These are phyloP conservation scores for Aspergillus ustus DNA, from an alignment of 2,329 filamentous ascomycete species.

Conservation along the genomic window DNA sequence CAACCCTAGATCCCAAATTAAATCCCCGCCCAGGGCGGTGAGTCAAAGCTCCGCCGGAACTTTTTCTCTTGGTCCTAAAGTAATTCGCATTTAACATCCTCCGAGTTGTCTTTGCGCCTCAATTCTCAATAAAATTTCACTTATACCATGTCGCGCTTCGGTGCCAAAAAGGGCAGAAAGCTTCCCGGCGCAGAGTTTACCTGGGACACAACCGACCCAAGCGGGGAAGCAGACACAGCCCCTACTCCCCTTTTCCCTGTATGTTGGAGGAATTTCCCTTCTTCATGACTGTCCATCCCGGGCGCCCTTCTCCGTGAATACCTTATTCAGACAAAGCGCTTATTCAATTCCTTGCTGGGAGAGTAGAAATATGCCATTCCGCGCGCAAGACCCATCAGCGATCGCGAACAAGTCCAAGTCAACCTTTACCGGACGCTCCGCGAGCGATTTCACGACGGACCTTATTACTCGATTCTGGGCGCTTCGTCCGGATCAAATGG, in stretches of 20 bases:
- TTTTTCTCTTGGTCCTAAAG: slow-evolving; percentile 26
- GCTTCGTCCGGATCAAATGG: slow-evolving; percentile 48
- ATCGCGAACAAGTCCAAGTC: slow-evolving; percentile 53
- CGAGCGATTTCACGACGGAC: slow-evolving; percentile 62
- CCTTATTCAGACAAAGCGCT: neutral
- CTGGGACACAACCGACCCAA: slow-evolving; percentile 43
- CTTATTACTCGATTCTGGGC: slow-evolving; percentile 61
- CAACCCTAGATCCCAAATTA: slow-evolving; percentile 20
- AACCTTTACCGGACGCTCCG: slow-evolving; percentile 57
- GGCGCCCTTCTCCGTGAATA: neutral
- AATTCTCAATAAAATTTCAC: neutral
- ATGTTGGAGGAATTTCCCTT: slow-evolving; percentile 25
- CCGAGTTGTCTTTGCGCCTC: neutral
- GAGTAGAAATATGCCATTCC: slow-evolving; percentile 45
- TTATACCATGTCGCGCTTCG: slow-evolving; percentile 45
- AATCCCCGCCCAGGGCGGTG: slow-evolving; percentile 29
- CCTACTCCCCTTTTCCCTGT: slow-evolving; percentile 55
- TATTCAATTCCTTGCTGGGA: neutral
- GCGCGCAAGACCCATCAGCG: slow-evolving; percentile 36
- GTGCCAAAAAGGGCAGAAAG: slow-evolving; percentile 43
- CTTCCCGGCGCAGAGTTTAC: slow-evolving; percentile 48
- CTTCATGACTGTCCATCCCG: neutral
- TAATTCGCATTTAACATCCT: neutral
- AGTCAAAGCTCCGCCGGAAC: slow-evolving; percentile 23
- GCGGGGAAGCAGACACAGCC: slow-evolving; percentile 47